Conservation (phyloP, 2,329 filamentous ascomycete genomes). For the Apiospora malaysiana region DNA sequence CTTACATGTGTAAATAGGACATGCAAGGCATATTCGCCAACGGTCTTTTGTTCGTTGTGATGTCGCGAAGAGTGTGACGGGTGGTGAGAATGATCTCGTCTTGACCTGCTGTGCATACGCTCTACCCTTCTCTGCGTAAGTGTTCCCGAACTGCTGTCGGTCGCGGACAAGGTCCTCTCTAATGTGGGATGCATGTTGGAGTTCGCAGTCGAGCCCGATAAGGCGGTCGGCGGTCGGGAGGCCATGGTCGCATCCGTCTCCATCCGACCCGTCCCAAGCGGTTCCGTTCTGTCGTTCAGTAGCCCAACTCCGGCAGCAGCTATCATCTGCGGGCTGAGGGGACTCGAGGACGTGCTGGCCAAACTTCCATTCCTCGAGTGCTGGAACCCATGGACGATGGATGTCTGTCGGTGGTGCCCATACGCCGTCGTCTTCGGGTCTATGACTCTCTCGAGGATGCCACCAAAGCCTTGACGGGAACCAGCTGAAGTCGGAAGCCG, state of each 20-base stretch:
- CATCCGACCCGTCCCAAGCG: slow-evolving; percentile 52
- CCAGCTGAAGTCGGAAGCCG: slow-evolving; percentile 46
- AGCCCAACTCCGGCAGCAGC: slow-evolving; percentile 67
- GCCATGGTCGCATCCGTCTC: slow-evolving; percentile 49
- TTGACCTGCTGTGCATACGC: slow-evolving; percentile 69
- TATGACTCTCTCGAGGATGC: slow-evolving; percentile 56
- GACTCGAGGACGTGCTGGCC: slow-evolving; percentile 79
- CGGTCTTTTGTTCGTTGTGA: slow-evolving; percentile 82
- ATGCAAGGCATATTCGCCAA: slow-evolving; percentile 97
- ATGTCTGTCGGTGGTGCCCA: slow-evolving; percentile 94
- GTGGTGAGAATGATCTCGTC: slow-evolving; percentile 75
- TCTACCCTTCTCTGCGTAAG: slow-evolving; percentile 60
- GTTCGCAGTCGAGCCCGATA: slow-evolving; percentile 51
- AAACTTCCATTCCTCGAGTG: slow-evolving; percentile 90
- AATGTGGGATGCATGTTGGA: slow-evolving; percentile 39
- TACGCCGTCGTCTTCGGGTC: slow-evolving; percentile 65
- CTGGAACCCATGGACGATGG: slow-evolving; percentile 95
- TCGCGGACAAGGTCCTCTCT: slow-evolving; percentile 54
- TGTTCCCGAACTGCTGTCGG: slow-evolving; percentile 50
- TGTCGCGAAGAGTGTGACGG: slow-evolving; percentile 78
- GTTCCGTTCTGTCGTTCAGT: slow-evolving; percentile 58
- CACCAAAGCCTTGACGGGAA: slow-evolving; percentile 48
- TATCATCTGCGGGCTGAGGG: slow-evolving; percentile 86
- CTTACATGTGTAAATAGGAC: slow-evolving; percentile 90
- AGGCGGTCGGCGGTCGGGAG: slow-evolving; percentile 53